Evolutionary conservation across 306 rosid genomes (phyloP), one percentile per base, ranked within the genome.

Genomic region (Sicyos baderoa): DNA sequence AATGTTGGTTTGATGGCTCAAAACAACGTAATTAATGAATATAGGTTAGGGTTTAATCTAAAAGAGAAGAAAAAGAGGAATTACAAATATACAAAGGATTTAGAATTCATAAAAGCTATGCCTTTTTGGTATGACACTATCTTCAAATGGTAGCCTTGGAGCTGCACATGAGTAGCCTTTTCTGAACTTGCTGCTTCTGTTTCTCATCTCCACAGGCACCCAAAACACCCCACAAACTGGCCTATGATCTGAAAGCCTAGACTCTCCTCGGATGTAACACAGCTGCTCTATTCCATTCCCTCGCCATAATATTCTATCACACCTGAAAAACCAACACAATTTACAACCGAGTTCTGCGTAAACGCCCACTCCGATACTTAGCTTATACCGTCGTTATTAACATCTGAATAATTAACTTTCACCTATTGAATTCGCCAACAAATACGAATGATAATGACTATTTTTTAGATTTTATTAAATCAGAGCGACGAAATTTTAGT

Each of bases 271-370:
- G 18, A 87, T 80, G 50, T 91, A 91, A 11, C 84, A 81, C 63
- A 79, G 47, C 71, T 90, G 95, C 16, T 87, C 95, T 35, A 90
- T 86, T 35, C 89, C 84, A 12, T 78, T 52, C 15, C 96, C 95
- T n/a, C 86, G 82, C 96, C 96, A 90, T 60, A 90, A 47, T 84
- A 90, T 87, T 73, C 96, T 81, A 68, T 90, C 96, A 61, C 96
- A 90, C 94, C 96, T 89, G 85, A 70, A 58, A 58, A 42, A 17
- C 48, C 22, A 16, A 6, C 9, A 25, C n/a, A 1, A 51, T 9
- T 7, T 51, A 8, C 5, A 3, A 12, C 45, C 0, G 1, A 40
- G 11, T 42, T 47, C 3, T 13, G 51, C 13, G 51, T 47, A 15
- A 47, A 47, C 13, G 51, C 51, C 0, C 6, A 6, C n/a, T 47